Base-by-base conservation (phyloP, 2,329 filamentous ascomycete genomes). In the Pestalotiopsis sp. region DNA sequence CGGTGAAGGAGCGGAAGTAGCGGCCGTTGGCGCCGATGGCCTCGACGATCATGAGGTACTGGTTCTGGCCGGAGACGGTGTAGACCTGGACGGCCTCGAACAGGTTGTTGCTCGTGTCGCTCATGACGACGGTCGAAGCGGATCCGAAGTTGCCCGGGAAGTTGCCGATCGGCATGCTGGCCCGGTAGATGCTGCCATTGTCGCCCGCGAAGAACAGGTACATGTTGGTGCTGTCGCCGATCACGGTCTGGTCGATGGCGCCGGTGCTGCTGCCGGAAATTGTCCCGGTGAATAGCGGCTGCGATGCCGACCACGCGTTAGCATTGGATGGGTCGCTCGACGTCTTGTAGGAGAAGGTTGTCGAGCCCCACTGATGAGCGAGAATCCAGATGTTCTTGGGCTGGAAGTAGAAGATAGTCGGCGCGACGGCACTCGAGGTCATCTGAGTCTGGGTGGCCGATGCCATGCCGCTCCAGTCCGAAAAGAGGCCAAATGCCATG, bases 1-100 rank as follows among this genome's bases (percentile, higher is more conserved):
- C 86, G 0, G 88, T 91, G 80, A 88, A 91, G 0, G 88, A 90
- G 67, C 89, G 88, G 84, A 91, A 91, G 78, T 86, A 92, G 2
- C 89, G 84, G 0, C 89, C 89, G 39, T 82, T 78, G 0, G 76
- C 48, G 1, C 89, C 89, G 57, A 87, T 85, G 0, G 87, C 81
- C 76, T 92, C 89, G 40, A 91, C 88, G n/a, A 91, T 84, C 87
- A 91, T 91, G 67, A 91, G 84, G 77, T 91, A 91, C 70, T 84
- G 78, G 70, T 81, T 81, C 71, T 84, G 80, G 35, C 85, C 86
- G 39, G 82, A 59, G 67, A 91, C 73, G 1, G 83, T 89, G 79
- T 91, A 92, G 58, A 92, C 89, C 72, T 91, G 85, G 0, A 90
- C 88, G 0, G 88, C 88, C 74, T 92, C 89, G 75, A 91, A 91